Evolutionary conservation across 1,284 basidiomycete genomes (phyloP).

Genomic region (Sanguinoderma infundibulare): DNA sequence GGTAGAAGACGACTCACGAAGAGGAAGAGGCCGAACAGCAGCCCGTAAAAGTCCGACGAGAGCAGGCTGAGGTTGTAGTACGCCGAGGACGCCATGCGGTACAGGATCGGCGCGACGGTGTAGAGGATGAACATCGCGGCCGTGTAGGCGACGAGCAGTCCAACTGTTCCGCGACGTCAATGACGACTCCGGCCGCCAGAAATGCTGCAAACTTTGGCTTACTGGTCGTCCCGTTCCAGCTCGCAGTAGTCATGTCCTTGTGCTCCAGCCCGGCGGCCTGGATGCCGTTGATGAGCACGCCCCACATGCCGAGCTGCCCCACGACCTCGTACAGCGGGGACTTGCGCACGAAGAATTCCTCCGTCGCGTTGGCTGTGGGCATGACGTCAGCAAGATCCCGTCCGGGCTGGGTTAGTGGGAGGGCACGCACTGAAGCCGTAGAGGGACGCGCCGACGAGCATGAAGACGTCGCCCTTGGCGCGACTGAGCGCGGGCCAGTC

Average conservation of each 20-base stretch:
- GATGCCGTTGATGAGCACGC: slow-evolving; percentile 76
- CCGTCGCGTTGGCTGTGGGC: slow-evolving; percentile 78
- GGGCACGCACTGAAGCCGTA: slow-evolving; percentile 78
- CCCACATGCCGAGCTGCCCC: slow-evolving; percentile 85
- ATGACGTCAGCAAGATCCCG: neutral
- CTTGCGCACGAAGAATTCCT: slow-evolving; percentile 83
- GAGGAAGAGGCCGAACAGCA: slow-evolving; percentile 68
- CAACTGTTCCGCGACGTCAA: slow-evolving; percentile 48
- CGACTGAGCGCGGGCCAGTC: slow-evolving; percentile 66
- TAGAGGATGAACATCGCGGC: slow-evolving; percentile 83
- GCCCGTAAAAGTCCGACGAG: slow-evolving; percentile 84
- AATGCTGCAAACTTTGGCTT: slow-evolving; percentile 31
- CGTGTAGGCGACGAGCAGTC: slow-evolving; percentile 77
- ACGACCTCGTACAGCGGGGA: slow-evolving; percentile 86
- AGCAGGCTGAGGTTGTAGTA: slow-evolving; percentile 85
- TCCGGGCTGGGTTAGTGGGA: neutral
- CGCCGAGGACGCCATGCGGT: slow-evolving; percentile 81
- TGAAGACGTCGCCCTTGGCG: slow-evolving; percentile 84
- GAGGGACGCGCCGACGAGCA: slow-evolving; percentile 82
- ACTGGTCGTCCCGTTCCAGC: slow-evolving; percentile 77
- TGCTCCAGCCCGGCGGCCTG: slow-evolving; percentile 82
- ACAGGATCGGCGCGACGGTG: slow-evolving; percentile 83
- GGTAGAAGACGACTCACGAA: slow-evolving; percentile 39
- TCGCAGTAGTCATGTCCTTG: slow-evolving; percentile 59
- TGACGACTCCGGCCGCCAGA: slow-evolving; percentile 7